These are phyloP conservation scores for Paramecium tetraurelia DNA, from an alignment of 73 alveolate species.

Conservation along the genomic window DNA sequence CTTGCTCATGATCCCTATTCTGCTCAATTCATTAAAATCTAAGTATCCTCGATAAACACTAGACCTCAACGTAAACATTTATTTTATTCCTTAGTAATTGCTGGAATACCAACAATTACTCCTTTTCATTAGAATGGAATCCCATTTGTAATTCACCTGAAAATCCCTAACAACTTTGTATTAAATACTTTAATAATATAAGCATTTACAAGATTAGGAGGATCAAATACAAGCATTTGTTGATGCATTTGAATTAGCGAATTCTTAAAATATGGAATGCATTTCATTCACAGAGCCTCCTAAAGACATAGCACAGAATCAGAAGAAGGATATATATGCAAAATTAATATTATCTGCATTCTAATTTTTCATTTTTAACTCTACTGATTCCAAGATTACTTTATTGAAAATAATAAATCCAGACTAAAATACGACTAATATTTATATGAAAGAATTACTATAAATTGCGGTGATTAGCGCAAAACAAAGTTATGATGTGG, in stretches of 20 bases:
- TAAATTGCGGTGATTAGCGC: not conserved
- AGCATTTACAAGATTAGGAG: not conserved
- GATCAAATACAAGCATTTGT: not conserved
- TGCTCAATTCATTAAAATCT: not conserved
- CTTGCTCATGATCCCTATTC: not conserved
- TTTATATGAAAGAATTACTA: not conserved
- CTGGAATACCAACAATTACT: not conserved
- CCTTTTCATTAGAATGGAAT: not conserved
- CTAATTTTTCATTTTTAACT: not conserved
- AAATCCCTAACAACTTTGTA: not conserved
- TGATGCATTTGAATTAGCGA: not conserved
- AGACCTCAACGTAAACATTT: not conserved
- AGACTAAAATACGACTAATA: not conserved
- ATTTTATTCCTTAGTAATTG: not conserved
- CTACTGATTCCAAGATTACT: not conserved
- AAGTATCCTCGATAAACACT: not conserved
- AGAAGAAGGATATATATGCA: not conserved
- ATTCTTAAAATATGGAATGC: not conserved
- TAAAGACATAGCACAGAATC: not conserved
- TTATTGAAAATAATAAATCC: not conserved
- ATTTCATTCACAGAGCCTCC: not conserved
- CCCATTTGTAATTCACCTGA: not conserved
- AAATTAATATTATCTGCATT: not conserved
- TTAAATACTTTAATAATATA: not conserved
- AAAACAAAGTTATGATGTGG: not conserved